phyloP scores from a whole-genome alignment of 2,329 filamentous ascomycete species.

The Cordyceps tenuipes region DNA sequence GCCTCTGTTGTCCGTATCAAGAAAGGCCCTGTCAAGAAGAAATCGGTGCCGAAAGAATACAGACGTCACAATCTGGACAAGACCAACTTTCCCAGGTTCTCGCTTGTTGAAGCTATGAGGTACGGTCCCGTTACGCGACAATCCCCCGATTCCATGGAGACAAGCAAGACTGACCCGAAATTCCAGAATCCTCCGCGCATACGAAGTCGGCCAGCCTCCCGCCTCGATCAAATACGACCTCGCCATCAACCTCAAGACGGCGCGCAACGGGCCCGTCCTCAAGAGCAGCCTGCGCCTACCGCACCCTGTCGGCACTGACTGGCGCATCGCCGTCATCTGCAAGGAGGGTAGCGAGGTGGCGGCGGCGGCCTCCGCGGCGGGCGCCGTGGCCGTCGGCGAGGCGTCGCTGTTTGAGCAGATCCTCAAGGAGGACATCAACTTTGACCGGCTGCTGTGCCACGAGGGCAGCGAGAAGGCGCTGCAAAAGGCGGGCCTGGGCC shows the following conservation, averaged over 20 bases:
- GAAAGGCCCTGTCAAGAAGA: slow-evolving; percentile 46
- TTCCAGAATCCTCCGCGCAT: slow-evolving; percentile 75
- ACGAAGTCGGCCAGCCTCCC: slow-evolving; percentile 78
- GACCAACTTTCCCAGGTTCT: slow-evolving; percentile 57
- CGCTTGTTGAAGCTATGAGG: slow-evolving; percentile 90
- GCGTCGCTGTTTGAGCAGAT: slow-evolving; percentile 77
- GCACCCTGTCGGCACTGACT: slow-evolving; percentile 80
- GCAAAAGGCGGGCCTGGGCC: slow-evolving; percentile 71
- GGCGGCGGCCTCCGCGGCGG: slow-evolving; percentile 64
- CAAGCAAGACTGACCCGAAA: slow-evolving; percentile 12
- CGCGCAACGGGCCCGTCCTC: slow-evolving; percentile 78
- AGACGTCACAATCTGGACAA: slow-evolving; percentile 58
- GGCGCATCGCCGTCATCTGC: slow-evolving; percentile 84
- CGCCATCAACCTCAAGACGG: slow-evolving; percentile 70
- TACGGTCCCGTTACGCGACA: slow-evolving; percentile 29
- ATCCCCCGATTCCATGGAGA: neutral
- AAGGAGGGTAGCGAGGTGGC: slow-evolving; percentile 70
- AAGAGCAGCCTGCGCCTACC: slow-evolving; percentile 84
- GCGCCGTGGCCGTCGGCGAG: slow-evolving; percentile 77
- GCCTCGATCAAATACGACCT: slow-evolving; percentile 79
- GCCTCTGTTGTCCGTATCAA: slow-evolving; percentile 35
- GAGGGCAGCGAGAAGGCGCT: slow-evolving; percentile 67
- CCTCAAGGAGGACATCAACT: slow-evolving; percentile 65
- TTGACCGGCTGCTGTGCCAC: slow-evolving; percentile 86
- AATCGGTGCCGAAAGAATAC: slow-evolving; percentile 54